Conservation (phyloP, 129 eudicot species). For the Arctium minus region DNA sequence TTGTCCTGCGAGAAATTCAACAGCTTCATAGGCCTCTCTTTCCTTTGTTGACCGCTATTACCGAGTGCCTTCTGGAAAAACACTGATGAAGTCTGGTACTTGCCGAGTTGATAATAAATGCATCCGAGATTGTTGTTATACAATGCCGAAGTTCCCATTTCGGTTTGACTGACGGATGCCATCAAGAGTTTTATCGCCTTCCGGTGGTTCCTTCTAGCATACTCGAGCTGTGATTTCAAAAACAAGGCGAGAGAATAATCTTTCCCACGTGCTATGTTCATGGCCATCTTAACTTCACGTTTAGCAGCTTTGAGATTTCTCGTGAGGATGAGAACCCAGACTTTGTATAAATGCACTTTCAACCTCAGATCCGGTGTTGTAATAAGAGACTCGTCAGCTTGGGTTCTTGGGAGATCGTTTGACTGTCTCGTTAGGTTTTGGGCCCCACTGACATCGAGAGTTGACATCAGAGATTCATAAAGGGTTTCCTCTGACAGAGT, state of each 20-base stretch:
- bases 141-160: conserved; percentile 53
- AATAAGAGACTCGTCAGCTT: conserved; percentile 55
- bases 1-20: conserved; percentile 65
- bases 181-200: conserved; percentile 85
- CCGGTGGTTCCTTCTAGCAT: conserved; percentile 69
- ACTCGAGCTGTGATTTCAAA: conserved; percentile 88
- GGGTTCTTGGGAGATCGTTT: conserved; percentile 45
- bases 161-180: conserved; percentile 64
- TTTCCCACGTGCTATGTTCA: conserved; percentile 75
- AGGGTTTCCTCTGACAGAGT: conserved; percentile 79
- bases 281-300: conserved; percentile 86
- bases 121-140: conserved; percentile 86
- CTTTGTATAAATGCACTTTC: conserved; percentile 77
- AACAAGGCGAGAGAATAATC: conserved; percentile 74
- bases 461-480: conserved; percentile 59
- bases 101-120: conserved; percentile 72
- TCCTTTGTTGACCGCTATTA: conserved; percentile 42
- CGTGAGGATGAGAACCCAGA: conserved; percentile 61
- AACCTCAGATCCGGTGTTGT: conserved; percentile 52
- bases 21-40: conserved; percentile 64
- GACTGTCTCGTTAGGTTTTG: conserved; percentile 55
- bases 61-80: conserved; percentile 67
- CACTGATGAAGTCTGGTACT: conserved; percentile 60
- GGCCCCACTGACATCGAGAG: conserved; percentile 53
- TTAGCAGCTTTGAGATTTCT: conserved; percentile 88